These are phyloP conservation scores for Bolboschoenoplectus hybrid DNA, from an alignment of 202 grass and related monocot species.

Conservation along the genomic window DNA sequence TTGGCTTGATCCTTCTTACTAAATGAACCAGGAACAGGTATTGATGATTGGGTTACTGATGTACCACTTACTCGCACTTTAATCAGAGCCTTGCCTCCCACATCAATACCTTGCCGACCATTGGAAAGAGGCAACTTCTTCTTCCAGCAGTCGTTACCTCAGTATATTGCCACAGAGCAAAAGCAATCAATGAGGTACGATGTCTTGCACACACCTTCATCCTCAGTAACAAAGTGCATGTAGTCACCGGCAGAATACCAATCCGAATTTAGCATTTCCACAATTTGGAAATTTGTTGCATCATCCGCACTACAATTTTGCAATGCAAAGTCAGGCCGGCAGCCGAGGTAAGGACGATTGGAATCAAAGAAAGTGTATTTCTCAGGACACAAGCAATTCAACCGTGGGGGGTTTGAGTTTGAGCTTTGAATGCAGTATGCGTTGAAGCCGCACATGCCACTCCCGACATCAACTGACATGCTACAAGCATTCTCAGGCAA, in stretches of 20 bases:
- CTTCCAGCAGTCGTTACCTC: constrained; percentile 30
- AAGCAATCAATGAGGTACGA: constrained; percentile 45
- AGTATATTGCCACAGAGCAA: constrained; percentile 16
- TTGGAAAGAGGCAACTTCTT: constrained; percentile 40
- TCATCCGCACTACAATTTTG: constrained; percentile 38
- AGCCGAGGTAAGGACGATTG: constrained; percentile 40
- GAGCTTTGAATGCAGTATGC: constrained; percentile 42
- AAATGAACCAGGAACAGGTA: neutral
- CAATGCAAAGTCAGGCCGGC: constrained; percentile 33
- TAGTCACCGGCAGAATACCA: neutral
- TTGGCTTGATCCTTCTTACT: neutral
- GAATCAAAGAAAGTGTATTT: constrained; percentile 44
- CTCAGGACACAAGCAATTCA: constrained; percentile 36
- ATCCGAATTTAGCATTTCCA: neutral
- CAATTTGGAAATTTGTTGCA: neutral
- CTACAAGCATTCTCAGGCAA: constrained; percentile 32
- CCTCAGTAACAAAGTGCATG: constrained; percentile 35
- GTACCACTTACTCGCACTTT: constrained; percentile 39
- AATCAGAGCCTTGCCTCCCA: constrained; percentile 25
- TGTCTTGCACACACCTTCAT: neutral
- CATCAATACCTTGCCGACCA: neutral
- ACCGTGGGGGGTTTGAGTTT: neutral
- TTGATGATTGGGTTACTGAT: neutral
- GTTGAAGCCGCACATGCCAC: constrained; percentile 51
- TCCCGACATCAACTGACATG: neutral